These are phyloP conservation scores for Ceratocystis variospora DNA, from an alignment of 2,329 filamentous ascomycete species.

Conservation along the genomic window DNA sequence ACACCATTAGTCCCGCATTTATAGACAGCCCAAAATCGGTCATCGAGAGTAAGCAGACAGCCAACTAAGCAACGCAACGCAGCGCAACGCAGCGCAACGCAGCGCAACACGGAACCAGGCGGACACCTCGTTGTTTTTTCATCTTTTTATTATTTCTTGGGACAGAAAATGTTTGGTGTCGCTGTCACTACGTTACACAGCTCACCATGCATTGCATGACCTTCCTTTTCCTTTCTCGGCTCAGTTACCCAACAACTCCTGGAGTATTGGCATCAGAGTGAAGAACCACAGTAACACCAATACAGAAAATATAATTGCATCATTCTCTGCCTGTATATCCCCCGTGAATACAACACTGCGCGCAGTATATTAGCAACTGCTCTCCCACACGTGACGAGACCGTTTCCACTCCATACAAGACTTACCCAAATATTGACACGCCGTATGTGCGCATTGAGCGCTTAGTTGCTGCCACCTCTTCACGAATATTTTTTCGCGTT, in stretches of 20 bases:
- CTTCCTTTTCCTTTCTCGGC: background rate
- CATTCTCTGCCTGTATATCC: background rate
- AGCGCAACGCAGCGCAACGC: too few species aligned
- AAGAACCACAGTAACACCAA: background rate
- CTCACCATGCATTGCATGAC: too few species aligned
- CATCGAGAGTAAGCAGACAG: too few species aligned
- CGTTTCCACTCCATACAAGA: background rate
- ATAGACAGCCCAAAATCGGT: too few species aligned
- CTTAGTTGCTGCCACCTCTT: background rate
- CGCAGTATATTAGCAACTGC: background rate
- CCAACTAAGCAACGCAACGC: too few species aligned
- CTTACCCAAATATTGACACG: constrained; percentile 2
- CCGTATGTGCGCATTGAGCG: constrained; percentile 3
- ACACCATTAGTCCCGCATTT: too few species aligned
- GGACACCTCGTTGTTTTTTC: too few species aligned
- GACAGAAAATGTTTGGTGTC: too few species aligned
- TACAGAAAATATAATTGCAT: background rate
- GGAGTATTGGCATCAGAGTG: background rate
- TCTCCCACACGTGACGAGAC: background rate
- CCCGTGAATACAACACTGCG: background rate
- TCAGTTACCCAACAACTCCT: background rate
- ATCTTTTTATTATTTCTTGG: too few species aligned
- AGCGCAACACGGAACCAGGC: too few species aligned
- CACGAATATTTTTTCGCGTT: background rate
- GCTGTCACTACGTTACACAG: too few species aligned